phyloP scores from a whole-genome alignment of 139 green algal species.

The Coelastrella sp. region DNA sequence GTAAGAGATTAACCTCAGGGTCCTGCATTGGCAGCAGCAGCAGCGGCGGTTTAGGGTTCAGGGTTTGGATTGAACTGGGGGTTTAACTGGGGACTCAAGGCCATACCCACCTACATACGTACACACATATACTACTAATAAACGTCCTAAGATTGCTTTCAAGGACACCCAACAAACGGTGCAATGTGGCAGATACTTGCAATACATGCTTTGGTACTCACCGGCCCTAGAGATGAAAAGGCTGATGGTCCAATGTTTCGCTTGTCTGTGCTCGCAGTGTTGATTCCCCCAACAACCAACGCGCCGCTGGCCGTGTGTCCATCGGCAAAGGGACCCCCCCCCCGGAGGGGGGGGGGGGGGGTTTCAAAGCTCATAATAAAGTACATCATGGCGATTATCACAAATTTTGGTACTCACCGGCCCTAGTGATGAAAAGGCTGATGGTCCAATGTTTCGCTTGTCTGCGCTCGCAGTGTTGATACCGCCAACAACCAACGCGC shows the following conservation, averaged over 20 bases:
- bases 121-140: background rate
- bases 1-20: slow-evolving; percentile 7
- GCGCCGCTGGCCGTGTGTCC: background rate
- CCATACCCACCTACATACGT: background rate
- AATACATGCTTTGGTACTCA: background rate
- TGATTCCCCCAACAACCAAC: background rate
- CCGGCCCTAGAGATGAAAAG: slow-evolving; percentile 19
- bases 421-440: slow-evolving; percentile 9
- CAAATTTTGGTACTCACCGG: background rate
- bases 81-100: background rate
- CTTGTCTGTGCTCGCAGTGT: background rate
- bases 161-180: background rate
- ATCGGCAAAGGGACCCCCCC: no score
- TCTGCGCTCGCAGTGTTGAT: background rate
- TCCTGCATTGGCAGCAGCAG: slow-evolving; percentile 28
- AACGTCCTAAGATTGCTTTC: background rate
- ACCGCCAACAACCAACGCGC: background rate
- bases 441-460: background rate
- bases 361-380: no score
- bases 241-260: background rate
- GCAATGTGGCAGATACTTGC: background rate
- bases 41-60: slow-evolving; percentile 2
- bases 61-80: background rate
- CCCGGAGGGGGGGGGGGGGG: no score
- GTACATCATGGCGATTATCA: no score